Evolutionary conservation across 2,329 filamentous ascomycete genomes (phyloP).

Genomic region (Fusarium acutatum): DNA sequence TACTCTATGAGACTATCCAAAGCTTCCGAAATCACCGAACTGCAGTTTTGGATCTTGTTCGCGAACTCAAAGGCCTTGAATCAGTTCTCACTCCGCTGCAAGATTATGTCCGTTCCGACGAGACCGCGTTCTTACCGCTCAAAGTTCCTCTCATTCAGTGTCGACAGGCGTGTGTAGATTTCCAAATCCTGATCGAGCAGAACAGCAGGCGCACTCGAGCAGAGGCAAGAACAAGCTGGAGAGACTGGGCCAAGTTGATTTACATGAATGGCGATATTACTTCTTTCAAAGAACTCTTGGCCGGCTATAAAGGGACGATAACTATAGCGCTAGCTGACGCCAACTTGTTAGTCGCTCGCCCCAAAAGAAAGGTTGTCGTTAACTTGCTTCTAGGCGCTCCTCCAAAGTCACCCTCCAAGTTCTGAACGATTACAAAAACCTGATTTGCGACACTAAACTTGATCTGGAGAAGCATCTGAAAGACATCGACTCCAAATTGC

Average conservation of each 20-base stretch:
- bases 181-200: constrained; percentile 46
- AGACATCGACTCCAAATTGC: constrained; percentile 3
- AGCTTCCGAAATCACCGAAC: constrained; percentile 26
- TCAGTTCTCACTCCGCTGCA: background rate
- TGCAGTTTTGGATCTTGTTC: constrained; percentile 8
- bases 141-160: constrained; percentile 51
- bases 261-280: constrained; percentile 55
- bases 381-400: background rate
- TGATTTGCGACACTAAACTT: constrained; percentile 31
- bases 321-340: constrained; percentile 33
- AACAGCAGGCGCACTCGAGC: constrained; percentile 34
- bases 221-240: constrained; percentile 40
- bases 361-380: background rate
- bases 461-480: constrained; percentile 27
- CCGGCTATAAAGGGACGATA: constrained; percentile 50
- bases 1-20: constrained; percentile 28
- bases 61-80: constrained; percentile 6
- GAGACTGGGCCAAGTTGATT: constrained; percentile 54
- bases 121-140: constrained; percentile 23
- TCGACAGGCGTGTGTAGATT: constrained; percentile 53
- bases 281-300: constrained; percentile 50
- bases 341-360: constrained; percentile 20
- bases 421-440: constrained; percentile 30
- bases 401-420: constrained; percentile 12
- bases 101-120: constrained; percentile 5